Base-by-base conservation (phyloP, 2,329 filamentous ascomycete species). In the Fusarium nematophilum region DNA sequence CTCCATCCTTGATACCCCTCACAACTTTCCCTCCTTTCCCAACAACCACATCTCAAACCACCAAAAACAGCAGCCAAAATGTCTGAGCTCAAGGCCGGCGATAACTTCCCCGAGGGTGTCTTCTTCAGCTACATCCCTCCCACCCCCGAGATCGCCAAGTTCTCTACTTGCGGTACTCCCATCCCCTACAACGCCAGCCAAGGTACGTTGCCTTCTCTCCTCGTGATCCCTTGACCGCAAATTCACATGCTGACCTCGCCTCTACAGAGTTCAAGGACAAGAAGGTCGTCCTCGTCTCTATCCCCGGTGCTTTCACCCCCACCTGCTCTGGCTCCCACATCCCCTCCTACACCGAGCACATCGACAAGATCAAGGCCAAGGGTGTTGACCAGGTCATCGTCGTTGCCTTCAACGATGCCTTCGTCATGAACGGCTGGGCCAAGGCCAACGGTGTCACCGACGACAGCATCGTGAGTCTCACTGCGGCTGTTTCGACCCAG, bases 361-460 rank as follows among this genome's bases (percentile, higher is more conserved):
- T 89, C 66, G 80, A 85, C 47, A 81, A 89, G 72, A 82, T 96
- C 76, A 88, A 88, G 80, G 80, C 80, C 73, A 94, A 94, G 84
- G 92, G 91, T 69, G 90, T 96, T 66, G 92, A 96, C 77, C 77
- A 90, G 62, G 86, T 96, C 70, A 85, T 92, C 66, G 86, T 95
- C 72, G 89, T 96, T 71, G 90, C 92, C 57, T 89, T 81, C 81
- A 96, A 96, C 78, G 93, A 96, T 78, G 81, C 88, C 63, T 96
- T 83, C 73, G 92, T 96, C 76, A 94, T 94, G 91, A 89, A 87
- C 69, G 92, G 90, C 49, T 95, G 91, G 91, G 90, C 87, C 78
- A 96, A 96, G 85, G 92, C 92, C 72, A 94, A 96, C 79, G 83
- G 83, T 47, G 82, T 94, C 72, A 88, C 85, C 72, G 86, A 88